Percentiles rank a stretch among this genome's conserved stretches.
Evolutionary conservation across 768 basidiomycete species (phyloP).

Genomic region (Leccinum aurantiacum): DNA sequence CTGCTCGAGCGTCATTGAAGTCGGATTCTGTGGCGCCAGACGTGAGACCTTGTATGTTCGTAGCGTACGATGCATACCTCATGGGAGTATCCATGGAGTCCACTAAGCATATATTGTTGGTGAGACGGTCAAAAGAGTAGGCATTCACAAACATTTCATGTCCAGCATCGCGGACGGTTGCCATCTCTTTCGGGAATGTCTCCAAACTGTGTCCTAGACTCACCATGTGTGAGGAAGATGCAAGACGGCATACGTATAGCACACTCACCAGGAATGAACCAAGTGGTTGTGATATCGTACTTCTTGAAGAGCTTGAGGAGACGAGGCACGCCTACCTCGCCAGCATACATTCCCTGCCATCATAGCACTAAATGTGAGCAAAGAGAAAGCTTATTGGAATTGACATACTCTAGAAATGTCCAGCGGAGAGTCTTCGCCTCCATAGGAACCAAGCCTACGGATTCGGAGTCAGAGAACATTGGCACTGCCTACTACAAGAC

Average conservation of each 20-base stretch:
- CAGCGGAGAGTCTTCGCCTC: slow-evolving; percentile 68
- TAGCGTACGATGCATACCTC: slow-evolving; percentile 39
- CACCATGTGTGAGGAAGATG: neutral
- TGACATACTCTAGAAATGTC: slow-evolving; percentile 60
- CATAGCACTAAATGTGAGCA: neutral
- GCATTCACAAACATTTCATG: slow-evolving; percentile 57
- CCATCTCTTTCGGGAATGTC: slow-evolving; percentile 72
- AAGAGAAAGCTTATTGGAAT: neutral
- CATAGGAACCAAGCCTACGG: slow-evolving; percentile 67
- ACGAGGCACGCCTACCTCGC: slow-evolving; percentile 69
- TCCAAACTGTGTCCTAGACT: slow-evolving; percentile 64
- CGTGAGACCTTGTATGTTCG: neutral
- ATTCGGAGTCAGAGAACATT: neutral
- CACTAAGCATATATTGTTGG: slow-evolving; percentile 35
- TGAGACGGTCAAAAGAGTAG: neutral
- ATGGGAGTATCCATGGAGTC: slow-evolving; percentile 71
- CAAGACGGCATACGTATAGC: neutral
- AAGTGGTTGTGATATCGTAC: slow-evolving; percentile 65
- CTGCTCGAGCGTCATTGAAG: slow-evolving; percentile 58
- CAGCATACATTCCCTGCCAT: slow-evolving; percentile 64
- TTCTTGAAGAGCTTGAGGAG: slow-evolving; percentile 72
- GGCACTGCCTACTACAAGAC: neutral
- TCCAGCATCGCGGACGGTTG: slow-evolving; percentile 66
- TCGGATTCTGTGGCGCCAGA: slow-evolving; percentile 48
- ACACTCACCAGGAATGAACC: slow-evolving; percentile 68